A percentile compares a stretch with the other conserved stretches of the same genome.
Evolutionary conservation across 2,329 filamentous ascomycete species (phyloP).

Genomic region (Ramularia endophylla): DNA sequence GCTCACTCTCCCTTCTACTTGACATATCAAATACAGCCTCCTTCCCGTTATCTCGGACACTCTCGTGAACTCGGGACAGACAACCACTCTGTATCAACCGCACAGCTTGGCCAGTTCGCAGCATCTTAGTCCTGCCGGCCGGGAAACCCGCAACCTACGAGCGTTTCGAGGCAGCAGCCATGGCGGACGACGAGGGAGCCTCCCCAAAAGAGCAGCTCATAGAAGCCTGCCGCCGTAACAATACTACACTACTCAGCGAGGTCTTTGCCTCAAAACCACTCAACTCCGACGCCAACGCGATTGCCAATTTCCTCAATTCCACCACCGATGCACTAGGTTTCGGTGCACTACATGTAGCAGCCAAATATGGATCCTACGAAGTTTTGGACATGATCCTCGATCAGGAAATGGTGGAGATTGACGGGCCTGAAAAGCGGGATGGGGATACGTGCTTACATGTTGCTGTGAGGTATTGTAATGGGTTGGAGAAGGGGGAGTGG

Average conservation of each 20-base stretch:
- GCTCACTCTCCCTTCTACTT: too few relatives aligned
- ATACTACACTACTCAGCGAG: conserved; percentile 74
- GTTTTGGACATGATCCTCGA: conserved; percentile 77
- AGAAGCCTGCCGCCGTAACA: conserved; percentile 90
- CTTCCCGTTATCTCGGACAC: too few relatives aligned
- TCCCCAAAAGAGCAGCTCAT: conserved; percentile 78
- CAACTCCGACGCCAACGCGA: conserved; percentile 50
- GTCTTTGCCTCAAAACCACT: conserved; percentile 53
- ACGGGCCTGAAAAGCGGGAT: conserved; percentile 65
- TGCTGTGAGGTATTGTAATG: conserved; percentile 71
- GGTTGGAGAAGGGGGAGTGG: conserved; percentile 56
- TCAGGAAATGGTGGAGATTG: conserved; percentile 79
- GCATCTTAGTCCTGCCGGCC: not conserved
- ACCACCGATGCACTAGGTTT: conserved; percentile 83
- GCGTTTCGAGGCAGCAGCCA: conserved; percentile 12
- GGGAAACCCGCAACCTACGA: too few relatives aligned
- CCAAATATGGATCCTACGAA: conserved; percentile 78
- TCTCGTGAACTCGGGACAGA: too few relatives aligned
- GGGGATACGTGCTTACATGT: conserved; percentile 75
- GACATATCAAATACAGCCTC: too few relatives aligned
- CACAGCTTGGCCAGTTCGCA: not conserved
- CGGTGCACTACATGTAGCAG: conserved; percentile 84
- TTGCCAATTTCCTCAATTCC: conserved; percentile 74
- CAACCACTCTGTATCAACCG: too few relatives aligned
- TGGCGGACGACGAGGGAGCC: conserved; percentile 60